Evolutionary conservation across 352 stramenopile species (phyloP).

Genomic region (Globisporangium nodosum): DNA sequence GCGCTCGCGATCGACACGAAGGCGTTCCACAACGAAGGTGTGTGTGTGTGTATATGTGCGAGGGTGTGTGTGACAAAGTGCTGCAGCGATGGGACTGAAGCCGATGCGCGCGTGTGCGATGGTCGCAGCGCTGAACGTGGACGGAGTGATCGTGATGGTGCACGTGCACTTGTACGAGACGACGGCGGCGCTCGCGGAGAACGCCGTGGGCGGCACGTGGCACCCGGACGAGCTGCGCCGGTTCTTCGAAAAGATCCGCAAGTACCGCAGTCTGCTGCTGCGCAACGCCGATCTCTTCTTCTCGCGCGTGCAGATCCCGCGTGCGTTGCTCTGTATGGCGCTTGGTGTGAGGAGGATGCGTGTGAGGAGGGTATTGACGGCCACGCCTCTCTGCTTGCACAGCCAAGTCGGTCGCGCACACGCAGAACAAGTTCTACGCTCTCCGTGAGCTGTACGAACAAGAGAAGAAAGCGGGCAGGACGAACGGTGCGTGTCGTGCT

Average conservation of each 20-base stretch:
- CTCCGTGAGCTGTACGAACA: constrained; percentile 60
- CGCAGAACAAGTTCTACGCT: constrained; percentile 67
- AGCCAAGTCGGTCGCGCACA: constrained; percentile 60
- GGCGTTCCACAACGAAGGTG: constrained; percentile 63
- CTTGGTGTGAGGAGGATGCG: too few species aligned
- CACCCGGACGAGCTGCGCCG: constrained; percentile 59
- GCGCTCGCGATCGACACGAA: constrained; percentile 55
- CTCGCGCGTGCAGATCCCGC: constrained; percentile 57
- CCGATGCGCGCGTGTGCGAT: neutral
- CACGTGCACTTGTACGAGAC: constrained; percentile 74
- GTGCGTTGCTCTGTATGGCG: constrained; percentile 11
- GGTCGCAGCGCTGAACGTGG: constrained; percentile 22
- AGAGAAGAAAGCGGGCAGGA: constrained; percentile 22
- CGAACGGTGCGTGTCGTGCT: constrained; percentile 1
- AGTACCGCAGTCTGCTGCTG: constrained; percentile 43
- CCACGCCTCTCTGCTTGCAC: neutral
- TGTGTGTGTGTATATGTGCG: neutral
- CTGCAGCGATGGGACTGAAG: too few species aligned
- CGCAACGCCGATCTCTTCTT: constrained; percentile 52
- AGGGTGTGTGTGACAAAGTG: neutral
- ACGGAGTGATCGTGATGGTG: constrained; percentile 36
- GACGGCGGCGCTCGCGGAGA: constrained; percentile 48
- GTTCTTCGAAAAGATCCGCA: constrained; percentile 53
- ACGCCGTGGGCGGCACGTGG: constrained; percentile 51
- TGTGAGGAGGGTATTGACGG: too few species aligned